Percentiles rank a stretch among this genome's conserved stretches.
phyloP scores from a whole-genome alignment of 2,329 filamentous ascomycete species.

The Colletotrichum sp. region DNA sequence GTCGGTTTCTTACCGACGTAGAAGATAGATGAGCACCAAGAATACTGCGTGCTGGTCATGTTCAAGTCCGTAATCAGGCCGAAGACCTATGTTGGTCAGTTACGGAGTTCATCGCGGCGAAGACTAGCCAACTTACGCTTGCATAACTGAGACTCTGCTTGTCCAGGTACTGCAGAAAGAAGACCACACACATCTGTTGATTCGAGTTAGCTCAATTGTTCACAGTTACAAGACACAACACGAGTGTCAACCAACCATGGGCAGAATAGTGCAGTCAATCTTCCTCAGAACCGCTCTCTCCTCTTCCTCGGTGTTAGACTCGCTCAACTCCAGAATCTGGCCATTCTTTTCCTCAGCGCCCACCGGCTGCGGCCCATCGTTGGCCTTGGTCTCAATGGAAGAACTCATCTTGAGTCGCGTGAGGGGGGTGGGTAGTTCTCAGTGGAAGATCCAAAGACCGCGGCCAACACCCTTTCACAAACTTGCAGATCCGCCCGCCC shows the following conservation, averaged over 20 bases:
- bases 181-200: conserved; percentile 43
- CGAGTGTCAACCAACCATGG: conserved; percentile 25
- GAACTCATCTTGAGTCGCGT: background rate
- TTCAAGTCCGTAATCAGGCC: conserved; percentile 50
- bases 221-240: background rate
- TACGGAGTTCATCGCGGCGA: too few relatives aligned
- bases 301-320: conserved; percentile 32
- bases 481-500: background rate
- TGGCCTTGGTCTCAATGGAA: background rate
- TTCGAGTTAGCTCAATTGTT: background rate
- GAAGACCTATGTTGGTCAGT: conserved; percentile 35
- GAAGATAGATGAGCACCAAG: conserved; percentile 47
- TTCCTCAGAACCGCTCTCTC: conserved; percentile 34
- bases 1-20: conserved; percentile 32
- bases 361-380: background rate
- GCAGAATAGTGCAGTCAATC: conserved; percentile 35
- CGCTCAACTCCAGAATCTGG: conserved; percentile 19
- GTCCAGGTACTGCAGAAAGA: conserved; percentile 49
- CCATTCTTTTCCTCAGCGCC: conserved; percentile 18
- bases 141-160: conserved; percentile 57
- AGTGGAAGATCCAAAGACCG: background rate
- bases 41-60: conserved; percentile 49
- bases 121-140: conserved; percentile 16
- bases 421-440: background rate
- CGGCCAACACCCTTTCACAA: background rate